Evolutionary conservation across 2,329 filamentous ascomycete species (phyloP).

Genomic region (Arachnomyces sp.): DNA sequence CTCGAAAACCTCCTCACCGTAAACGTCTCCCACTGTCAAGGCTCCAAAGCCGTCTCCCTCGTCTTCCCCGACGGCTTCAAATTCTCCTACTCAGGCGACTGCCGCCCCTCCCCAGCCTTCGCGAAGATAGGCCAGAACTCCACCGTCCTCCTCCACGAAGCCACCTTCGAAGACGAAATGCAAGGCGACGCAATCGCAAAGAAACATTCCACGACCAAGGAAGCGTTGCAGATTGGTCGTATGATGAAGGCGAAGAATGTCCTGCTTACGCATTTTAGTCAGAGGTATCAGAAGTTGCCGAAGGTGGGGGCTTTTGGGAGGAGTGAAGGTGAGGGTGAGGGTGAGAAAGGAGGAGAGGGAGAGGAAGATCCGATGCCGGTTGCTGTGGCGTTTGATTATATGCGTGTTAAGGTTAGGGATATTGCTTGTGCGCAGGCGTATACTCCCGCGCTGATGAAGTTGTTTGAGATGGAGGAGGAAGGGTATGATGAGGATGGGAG

Average conservation of each 20-base stretch:
- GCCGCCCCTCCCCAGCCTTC: slow-evolving; percentile 67
- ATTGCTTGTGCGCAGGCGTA: slow-evolving; percentile 51
- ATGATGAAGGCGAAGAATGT: slow-evolving; percentile 73
- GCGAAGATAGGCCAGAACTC: slow-evolving; percentile 62
- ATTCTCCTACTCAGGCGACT: slow-evolving; percentile 90
- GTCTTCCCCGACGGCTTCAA: slow-evolving; percentile 76
- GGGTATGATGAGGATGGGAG: slow-evolving; percentile 19
- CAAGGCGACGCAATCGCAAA: slow-evolving; percentile 71
- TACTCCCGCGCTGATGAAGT: slow-evolving; percentile 47
- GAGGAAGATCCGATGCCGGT: slow-evolving; percentile 39
- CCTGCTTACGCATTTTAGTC: slow-evolving; percentile 88
- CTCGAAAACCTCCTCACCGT: slow-evolving; percentile 61
- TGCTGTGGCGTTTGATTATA: slow-evolving; percentile 56
- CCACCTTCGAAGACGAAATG: slow-evolving; percentile 88
- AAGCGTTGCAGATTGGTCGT: slow-evolving; percentile 71
- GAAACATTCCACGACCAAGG: slow-evolving; percentile 80
- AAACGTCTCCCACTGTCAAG: slow-evolving; percentile 69
- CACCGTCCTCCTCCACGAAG: slow-evolving; percentile 88
- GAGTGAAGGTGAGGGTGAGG: neutral
- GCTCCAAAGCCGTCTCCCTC: slow-evolving; percentile 67
- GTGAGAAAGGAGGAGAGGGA: slow-evolving; percentile 5
- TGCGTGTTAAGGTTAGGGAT: slow-evolving; percentile 54
- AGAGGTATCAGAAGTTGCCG: slow-evolving; percentile 71
- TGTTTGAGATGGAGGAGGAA: slow-evolving; percentile 40
- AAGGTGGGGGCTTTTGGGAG: slow-evolving; percentile 1